Base-by-base conservation (phyloP, 1,284 basidiomycete species). In the Cutaneotrichosporon curvatum region DNA sequence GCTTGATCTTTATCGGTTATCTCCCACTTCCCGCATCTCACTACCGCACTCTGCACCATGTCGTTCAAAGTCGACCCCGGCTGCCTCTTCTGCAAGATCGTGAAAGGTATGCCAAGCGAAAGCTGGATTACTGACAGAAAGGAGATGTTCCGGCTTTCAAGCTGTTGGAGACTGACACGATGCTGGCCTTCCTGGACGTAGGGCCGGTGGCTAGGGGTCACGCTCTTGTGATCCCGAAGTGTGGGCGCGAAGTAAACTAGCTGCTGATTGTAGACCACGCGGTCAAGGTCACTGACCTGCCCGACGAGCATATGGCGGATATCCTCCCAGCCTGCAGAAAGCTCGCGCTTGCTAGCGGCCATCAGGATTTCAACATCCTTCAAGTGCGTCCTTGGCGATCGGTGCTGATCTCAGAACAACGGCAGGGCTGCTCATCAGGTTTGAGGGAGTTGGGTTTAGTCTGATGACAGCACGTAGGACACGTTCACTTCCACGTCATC, bases 41-140 rank as follows among this genome's bases (percentile, higher is more conserved):
- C 12, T 9, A 16, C 2, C n/a, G 8, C 21, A 3, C 21, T 14
- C 21, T 23, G 7, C 21, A 37, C 9, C 21, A 37, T 37, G 37
- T 37, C 37, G 20, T 12, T 22, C 37, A 37, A 37, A 21, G n/a
- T 21, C 12, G n/a, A n/a, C 37, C 20, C 37, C 45, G 70, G 67
- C 47, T 91, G 88, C 68, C 73, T 91, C 60, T 92, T 92, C 75
- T 92, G 88, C 78, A 90, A 83, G 74, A 91, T 92, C 67, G 79
- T 90, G 74, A 87, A 87, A 74, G 85, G 88, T 81, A 40, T 21
- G 31, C 32, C 31, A 6, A 34, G 11, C 8, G 32, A 15, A 7
- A 6, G 16, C 8, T 6, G 8, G 32, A 16, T 15, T 8, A 30
- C 32, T 34, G 25, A 25, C 38, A 7, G 16, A 11, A 47, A 73